phyloP scores from a whole-genome alignment of 2,329 filamentous ascomycete species.

The Phaeosphaeria sp. region DNA sequence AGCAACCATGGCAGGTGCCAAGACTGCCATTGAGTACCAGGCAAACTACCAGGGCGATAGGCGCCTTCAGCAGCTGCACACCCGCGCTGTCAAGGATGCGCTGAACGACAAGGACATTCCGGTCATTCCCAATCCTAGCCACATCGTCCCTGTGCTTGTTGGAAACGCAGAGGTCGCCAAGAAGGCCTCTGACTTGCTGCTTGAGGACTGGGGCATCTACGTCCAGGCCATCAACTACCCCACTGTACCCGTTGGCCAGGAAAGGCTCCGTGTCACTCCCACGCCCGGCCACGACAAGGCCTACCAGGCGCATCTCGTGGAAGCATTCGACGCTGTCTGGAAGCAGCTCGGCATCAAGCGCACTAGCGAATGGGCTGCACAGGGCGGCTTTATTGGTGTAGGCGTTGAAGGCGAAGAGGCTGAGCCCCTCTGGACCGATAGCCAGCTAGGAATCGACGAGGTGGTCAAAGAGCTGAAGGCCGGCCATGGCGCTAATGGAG shows the following conservation, averaged over 20 bases:
- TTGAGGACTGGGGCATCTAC: slow-evolving; percentile 91
- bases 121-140: slow-evolving; percentile 95
- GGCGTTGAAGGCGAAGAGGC: slow-evolving; percentile 70
- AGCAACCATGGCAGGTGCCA: slow-evolving; percentile 94
- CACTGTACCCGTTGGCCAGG: slow-evolving; percentile 96
- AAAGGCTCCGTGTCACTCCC: slow-evolving; percentile 92
- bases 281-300: slow-evolving; percentile 89
- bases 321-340: slow-evolving; percentile 89
- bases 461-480: slow-evolving; percentile 60
- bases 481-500: slow-evolving; percentile 51
- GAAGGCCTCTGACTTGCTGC: slow-evolving; percentile 87
- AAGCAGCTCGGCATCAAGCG: slow-evolving; percentile 86
- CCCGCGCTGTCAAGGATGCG: slow-evolving; percentile 88
- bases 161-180: slow-evolving; percentile 94
- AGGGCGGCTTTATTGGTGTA: slow-evolving; percentile 94
- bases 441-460: slow-evolving; percentile 78
- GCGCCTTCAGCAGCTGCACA: slow-evolving; percentile 93
- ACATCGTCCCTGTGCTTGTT: slow-evolving; percentile 93
- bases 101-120: slow-evolving; percentile 83
- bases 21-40: slow-evolving; percentile 92
- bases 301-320: slow-evolving; percentile 83
- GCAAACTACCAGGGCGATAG: slow-evolving; percentile 84
- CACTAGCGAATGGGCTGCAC: slow-evolving; percentile 86
- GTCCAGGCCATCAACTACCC: slow-evolving; percentile 99
- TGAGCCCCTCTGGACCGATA: slow-evolving; percentile 87